These are phyloP conservation scores for Quercus lobata DNA, from an alignment of 331 rosid species.

Conservation along the genomic window DNA sequence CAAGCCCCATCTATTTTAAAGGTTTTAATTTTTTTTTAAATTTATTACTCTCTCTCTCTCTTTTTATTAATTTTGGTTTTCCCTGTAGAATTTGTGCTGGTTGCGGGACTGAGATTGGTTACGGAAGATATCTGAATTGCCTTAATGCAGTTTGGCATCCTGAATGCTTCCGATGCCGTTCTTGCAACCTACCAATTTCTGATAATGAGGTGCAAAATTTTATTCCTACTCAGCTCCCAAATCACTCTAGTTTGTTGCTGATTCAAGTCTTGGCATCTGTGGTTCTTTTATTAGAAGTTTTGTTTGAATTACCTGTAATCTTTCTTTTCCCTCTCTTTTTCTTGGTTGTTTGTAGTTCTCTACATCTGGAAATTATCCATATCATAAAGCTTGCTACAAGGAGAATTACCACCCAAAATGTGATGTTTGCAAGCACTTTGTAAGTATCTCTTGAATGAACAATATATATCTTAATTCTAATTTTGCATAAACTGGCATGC, in stretches of 20 bases:
- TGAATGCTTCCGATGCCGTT: conserved; percentile 91
- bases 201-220: conserved; percentile 73
- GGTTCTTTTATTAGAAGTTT: not conserved
- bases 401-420: conserved; percentile 98
- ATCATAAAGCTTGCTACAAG: conserved; percentile 91
- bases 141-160: conserved; percentile 96
- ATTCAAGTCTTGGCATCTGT: not conserved
- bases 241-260: conserved; percentile 11
- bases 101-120: conserved; percentile 85
- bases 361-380: conserved; percentile 89
- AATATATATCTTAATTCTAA: conserved; percentile 4
- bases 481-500: conserved; percentile 6
- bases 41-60: not conserved
- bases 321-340: not conserved
- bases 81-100: conserved; percentile 80
- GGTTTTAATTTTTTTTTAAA: not conserved
- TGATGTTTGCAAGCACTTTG: conserved; percentile 97
- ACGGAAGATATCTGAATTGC: conserved; percentile 87
- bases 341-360: conserved; percentile 62
- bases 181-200: conserved; percentile 86
- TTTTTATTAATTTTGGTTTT: not conserved
- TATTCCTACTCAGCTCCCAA: not conserved
- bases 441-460: conserved; percentile 40
- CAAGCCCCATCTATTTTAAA: not conserved
- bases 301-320: conserved; percentile 7